A percentile compares a stretch with the other conserved stretches of the same genome.
Evolutionary conservation across 768 basidiomycete species (phyloP).

Genomic region (Trametes maxima): DNA sequence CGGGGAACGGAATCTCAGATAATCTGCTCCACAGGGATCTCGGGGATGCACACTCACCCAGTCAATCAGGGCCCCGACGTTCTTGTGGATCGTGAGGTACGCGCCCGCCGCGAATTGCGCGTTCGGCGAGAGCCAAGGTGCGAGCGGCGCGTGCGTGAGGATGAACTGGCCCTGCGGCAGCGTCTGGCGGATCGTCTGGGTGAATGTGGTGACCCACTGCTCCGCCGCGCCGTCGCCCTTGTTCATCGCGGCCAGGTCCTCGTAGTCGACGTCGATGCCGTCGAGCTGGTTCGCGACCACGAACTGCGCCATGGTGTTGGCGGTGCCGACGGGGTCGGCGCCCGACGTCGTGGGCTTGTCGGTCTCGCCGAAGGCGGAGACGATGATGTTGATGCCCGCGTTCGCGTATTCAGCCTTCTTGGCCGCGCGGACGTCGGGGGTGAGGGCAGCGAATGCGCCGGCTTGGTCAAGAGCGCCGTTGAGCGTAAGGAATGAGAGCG

Average conservation of each 20-base stretch:
- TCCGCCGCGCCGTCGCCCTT: conserved; percentile 23
- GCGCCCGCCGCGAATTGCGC: conserved; percentile 43
- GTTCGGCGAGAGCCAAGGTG: conserved; percentile 19
- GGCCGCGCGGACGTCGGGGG: conserved; percentile 13
- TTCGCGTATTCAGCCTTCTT: conserved; percentile 24
- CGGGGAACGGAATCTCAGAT: not conserved
- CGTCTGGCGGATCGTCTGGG: conserved; percentile 21
- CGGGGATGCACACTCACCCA: conserved; percentile 35
- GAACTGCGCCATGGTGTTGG: conserved; percentile 37
- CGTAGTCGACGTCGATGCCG: conserved; percentile 29
- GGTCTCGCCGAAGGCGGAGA: conserved; percentile 25
- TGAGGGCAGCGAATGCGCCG: conserved; percentile 5
- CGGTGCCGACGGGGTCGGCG: conserved; percentile 34
- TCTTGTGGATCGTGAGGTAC: conserved; percentile 54
- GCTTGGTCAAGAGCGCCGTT: conserved; percentile 14
- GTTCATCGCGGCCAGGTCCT: conserved; percentile 26
- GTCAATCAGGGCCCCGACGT: conserved; percentile 60
- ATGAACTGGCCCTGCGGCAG: conserved; percentile 23
- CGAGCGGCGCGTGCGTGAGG: conserved; percentile 30
- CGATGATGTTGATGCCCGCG: conserved; percentile 27
- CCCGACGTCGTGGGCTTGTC: conserved; percentile 35
- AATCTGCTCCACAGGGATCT: not conserved
- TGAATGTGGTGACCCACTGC: conserved; percentile 28
- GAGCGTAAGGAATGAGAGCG: conserved; percentile 17
- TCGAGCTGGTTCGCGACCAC: conserved; percentile 34